phyloP scores from a whole-genome alignment of 768 basidiomycete genomes.

The Panaeolus cyanescens region DNA sequence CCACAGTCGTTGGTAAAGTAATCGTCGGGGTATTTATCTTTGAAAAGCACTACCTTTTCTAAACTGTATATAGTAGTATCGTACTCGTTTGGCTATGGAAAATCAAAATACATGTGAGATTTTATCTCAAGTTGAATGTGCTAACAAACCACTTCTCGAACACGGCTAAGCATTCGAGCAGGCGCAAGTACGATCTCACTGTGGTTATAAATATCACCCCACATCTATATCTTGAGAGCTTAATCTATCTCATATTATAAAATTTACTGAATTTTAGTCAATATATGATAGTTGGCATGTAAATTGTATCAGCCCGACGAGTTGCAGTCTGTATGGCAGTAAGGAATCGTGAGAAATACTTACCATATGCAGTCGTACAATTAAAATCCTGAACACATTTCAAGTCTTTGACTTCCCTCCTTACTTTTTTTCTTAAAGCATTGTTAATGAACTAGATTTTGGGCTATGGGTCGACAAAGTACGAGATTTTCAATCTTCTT shows the following conservation, averaged over 20 bases:
- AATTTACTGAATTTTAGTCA: neutral
- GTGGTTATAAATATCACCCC: too few species aligned
- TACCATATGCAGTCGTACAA: too few species aligned
- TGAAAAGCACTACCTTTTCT: too few species aligned
- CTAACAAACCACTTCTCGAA: neutral
- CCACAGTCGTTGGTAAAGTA: too few species aligned
- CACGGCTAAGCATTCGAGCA: neutral
- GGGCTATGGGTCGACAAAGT: neutral
- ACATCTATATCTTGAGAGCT: neutral
- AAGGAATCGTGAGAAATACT: too few species aligned
- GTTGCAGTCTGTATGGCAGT: too few species aligned
- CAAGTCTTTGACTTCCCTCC: neutral
- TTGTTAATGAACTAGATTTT: neutral
- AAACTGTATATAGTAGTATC: too few species aligned
- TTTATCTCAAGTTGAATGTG: too few species aligned
- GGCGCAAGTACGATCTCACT: neutral
- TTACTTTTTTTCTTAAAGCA: neutral
- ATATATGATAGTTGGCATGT: neutral
- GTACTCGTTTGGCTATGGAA: too few species aligned
- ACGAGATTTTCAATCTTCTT: neutral
- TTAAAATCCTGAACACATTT: neutral
- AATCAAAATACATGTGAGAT: too few species aligned
- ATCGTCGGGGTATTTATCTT: too few species aligned
- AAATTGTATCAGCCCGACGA: neutral
- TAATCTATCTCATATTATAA: neutral